Percentiles rank a stretch among this genome's conserved stretches.
phyloP scores from a whole-genome alignment of 2,329 filamentous ascomycete species.

The Teratosphaeria zuluensis region DNA sequence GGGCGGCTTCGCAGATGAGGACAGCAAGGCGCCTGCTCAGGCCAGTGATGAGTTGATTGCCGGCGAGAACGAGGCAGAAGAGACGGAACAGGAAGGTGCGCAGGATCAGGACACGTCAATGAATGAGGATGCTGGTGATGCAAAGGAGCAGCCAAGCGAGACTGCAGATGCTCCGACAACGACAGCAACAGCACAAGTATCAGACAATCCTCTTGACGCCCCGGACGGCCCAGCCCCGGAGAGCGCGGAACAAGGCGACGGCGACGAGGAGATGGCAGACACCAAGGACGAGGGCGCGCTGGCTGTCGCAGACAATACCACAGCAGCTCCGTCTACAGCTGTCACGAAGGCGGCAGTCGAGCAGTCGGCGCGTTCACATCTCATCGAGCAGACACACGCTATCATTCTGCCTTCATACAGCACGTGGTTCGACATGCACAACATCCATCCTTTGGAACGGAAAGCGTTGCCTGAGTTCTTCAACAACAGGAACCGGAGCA shows the following conservation, averaged over 20 bases:
- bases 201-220: constrained; percentile 28
- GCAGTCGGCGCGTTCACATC: constrained; percentile 78
- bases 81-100: constrained; percentile 18
- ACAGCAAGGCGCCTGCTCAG: constrained; percentile 21
- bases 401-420: constrained; percentile 97
- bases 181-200: constrained; percentile 11
- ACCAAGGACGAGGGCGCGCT: constrained; percentile 31
- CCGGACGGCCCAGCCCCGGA: constrained; percentile 48
- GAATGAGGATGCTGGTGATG: constrained; percentile 20
- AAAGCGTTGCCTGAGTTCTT: constrained; percentile 97
- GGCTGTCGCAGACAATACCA: constrained; percentile 20
- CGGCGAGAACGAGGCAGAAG: constrained; percentile 25
- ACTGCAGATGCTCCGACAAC: constrained; percentile 22
- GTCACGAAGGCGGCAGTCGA: constrained; percentile 74
- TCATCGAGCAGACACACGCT: constrained; percentile 86
- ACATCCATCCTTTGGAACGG: constrained; percentile 80
- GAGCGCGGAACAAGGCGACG: constrained; percentile 19
- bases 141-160: constrained; percentile 9
- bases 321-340: constrained; percentile 35
- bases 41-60: constrained; percentile 27
- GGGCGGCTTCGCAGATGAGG: constrained; percentile 22
- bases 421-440: constrained; percentile 98
- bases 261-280: constrained; percentile 50
- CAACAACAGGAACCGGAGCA: constrained; percentile 96
- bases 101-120: constrained; percentile 25